Evolutionary conservation across 2,329 filamentous ascomycete genomes (phyloP), one percentile per base, ranked within the genome.

Genomic region (Alternaria gansuensis): DNA sequence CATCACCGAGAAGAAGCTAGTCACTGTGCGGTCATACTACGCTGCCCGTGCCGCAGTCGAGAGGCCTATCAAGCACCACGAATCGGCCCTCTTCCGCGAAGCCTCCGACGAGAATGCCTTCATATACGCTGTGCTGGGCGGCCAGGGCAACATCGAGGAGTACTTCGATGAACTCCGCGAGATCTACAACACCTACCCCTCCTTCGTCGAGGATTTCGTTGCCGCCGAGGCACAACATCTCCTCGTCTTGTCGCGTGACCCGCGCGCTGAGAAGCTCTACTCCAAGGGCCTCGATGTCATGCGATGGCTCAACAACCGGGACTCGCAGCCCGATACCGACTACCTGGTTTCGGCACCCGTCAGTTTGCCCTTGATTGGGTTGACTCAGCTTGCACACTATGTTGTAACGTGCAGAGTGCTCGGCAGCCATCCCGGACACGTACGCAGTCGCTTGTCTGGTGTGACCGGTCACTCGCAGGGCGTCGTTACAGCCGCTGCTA

Each of bases 71-170:
- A 93, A 93, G 81, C 87, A 92, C 28, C 94, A 99, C 77, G 91
- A 97, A 76, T 98, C 96, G 39, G 96, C 95, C 34, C 85, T 99
- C 45, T 87, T 97, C 75, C 87, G 95, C 68, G 94, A 95, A 50
- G 92, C 92, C 9, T 88, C 90, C 45, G 93, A 97, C 63, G 89
- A 87, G 62, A 88, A 89, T 55, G 93, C 93, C 54, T 89, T 87
- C 70, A 87, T 99, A 60, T 99, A 97, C 82, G 93, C 89, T 66
- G 93, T 99, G 62, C 97, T 98, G 68, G 95, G 95, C 60, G 95
- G 95, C 6, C 95, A 99, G 78, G 95, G 95, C 70, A 99, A 99
- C 79, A 98, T 99, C 65, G 94, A 99, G 80, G 96, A 99, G 81
- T 99, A 99, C 81, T 99, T 99, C 73, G 94, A 99, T 69, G 95